Conservation (phyloP, 129 eudicot species). For the Apium graveolens region DNA sequence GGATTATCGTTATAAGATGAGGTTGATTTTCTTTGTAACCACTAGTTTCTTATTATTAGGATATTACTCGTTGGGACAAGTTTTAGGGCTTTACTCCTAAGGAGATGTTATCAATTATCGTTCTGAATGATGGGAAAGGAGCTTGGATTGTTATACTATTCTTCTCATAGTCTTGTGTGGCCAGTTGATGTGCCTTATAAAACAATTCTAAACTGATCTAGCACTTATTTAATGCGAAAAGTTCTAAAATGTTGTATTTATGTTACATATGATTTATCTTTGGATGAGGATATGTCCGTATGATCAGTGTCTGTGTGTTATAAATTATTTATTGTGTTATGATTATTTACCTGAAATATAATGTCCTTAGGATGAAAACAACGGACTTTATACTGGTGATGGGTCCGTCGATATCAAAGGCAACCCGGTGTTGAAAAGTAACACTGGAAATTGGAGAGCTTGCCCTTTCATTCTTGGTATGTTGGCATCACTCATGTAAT, state of each 20-base stretch:
- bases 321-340: not conserved
- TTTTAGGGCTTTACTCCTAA: no score
- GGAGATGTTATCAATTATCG: no score
- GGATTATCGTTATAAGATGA: no score
- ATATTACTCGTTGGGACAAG: no score
- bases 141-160: not conserved
- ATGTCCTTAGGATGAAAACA: slow-evolving; percentile 34
- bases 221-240: not conserved
- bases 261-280: not conserved
- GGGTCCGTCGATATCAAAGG: slow-evolving; percentile 74
- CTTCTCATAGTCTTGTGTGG: not conserved
- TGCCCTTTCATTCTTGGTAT: slow-evolving; percentile 86
- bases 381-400: slow-evolving; percentile 63
- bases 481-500: not conserved
- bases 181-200: not conserved
- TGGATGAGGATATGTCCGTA: not conserved
- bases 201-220: not conserved
- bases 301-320: not conserved
- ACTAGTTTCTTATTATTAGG: no score
- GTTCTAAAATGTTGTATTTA: not conserved
- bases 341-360: not conserved
- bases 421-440: slow-evolving; percentile 55
- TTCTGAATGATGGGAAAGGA: not conserved
- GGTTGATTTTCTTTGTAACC: no score
- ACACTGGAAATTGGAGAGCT: slow-evolving; percentile 93